Base-by-base conservation (phyloP, 495 filamentous ascomycete species). In the Jackrogersella minutella region DNA sequence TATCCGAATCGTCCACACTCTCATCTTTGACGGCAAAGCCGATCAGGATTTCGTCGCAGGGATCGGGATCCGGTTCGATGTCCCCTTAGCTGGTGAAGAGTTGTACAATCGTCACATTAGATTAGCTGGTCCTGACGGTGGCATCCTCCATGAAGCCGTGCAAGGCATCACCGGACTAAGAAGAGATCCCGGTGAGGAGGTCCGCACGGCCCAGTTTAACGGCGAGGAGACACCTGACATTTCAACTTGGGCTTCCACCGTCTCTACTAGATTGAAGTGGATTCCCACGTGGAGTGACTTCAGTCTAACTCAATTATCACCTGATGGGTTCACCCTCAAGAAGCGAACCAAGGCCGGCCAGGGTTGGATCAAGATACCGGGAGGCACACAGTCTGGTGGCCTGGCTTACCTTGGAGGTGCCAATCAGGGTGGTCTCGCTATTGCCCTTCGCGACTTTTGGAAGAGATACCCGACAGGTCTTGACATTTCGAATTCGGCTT, bases 361-460 rank as follows among this genome's bases (percentile, higher is more conserved):
- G 22, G 73, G 74, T 19, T 85, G 82, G 82, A 73, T 85, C 11
- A 82, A 83, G 39, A 78, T 84, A 13, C 75, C 78, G 2, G 80
- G 79, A 1, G 82, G 80, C 14, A 77, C 75, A 9, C 70, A 79
- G 52, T 73, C 81, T 0, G 74, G 73, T n/a, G 82, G 82, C 7
- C 62, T 79, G 3, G 77, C 72, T 5, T 85, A 84, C 63, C 69
- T 85, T 0, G 82, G 82, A 5, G 76, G 78, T 39, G 77, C 81
- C 40, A 75, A 68, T 0, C 62, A 65, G 0, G 82, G 82, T 13
- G 82, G 82, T 33, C 64, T 85, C 2, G 81, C 76, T 0, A 59
- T 85, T 5, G 81, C 80, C 1, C 71, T 82, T 70, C 74, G 75
- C 24, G 76, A 83, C 54, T 84, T 85, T 58, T 85, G 82, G 82